Evolutionary conservation across 2,329 filamentous ascomycete genomes (phyloP).

Genomic region (Anisogramma anomala): DNA sequence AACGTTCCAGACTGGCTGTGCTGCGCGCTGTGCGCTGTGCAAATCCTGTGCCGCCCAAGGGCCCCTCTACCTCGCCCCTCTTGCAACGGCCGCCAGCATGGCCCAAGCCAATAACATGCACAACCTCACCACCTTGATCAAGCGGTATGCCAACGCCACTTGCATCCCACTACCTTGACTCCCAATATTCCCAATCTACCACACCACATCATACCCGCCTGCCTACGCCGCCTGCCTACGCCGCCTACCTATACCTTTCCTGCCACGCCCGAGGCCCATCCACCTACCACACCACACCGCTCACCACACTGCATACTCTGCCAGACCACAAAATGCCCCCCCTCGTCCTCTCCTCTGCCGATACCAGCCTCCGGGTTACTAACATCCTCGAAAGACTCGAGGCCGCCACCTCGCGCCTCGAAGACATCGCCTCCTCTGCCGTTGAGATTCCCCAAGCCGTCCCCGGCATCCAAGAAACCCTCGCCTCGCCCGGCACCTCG

Average conservation of each 20-base stretch:
- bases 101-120: constrained; percentile 62
- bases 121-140: constrained; percentile 93
- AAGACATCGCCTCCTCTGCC: constrained; percentile 81
- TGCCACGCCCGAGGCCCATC: neutral
- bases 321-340: constrained; percentile 10
- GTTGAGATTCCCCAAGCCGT: constrained; percentile 46
- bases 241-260: neutral
- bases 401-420: constrained; percentile 87
- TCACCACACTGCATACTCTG: neutral
- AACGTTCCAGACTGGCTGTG: no score
- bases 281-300: neutral
- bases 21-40: no score
- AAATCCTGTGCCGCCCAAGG: no score
- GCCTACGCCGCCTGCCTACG: no score
- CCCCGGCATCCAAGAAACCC: constrained; percentile 31
- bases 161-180: neutral
- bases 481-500: constrained; percentile 23
- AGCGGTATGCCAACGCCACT: constrained; percentile 56
- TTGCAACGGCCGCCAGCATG: constrained; percentile 6
- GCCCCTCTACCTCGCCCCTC: no score
- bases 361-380: constrained; percentile 30
- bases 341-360: constrained; percentile 14
- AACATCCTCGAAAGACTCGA: constrained; percentile 62
- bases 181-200: neutral
- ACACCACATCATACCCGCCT: no score